Base-by-base conservation (phyloP, 768 basidiomycete species). In the Mycena venus region DNA sequence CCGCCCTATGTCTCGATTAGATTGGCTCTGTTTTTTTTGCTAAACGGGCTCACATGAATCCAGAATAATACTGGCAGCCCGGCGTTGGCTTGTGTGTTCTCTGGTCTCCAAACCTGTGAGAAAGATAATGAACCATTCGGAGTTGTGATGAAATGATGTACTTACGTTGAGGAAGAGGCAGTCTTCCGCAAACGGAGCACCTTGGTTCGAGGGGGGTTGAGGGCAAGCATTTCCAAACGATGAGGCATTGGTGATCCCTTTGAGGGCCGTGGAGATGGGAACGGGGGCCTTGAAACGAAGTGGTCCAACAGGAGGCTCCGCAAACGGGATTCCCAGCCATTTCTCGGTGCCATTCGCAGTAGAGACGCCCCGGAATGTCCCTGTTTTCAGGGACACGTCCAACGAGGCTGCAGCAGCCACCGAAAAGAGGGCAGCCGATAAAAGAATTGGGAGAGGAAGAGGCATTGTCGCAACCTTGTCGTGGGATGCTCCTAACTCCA, bases 261-360 rank as follows among this genome's bases (percentile, higher is more conserved):
- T 76, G 0, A 82, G 81, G 1, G 80, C 72, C 32, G 74, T 76
- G 21, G 81, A 81, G 68, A 91, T 84, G 3, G 86, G 79, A 0
- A 87, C 83, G 3, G 92, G 91, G 0, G 88, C 86, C 72, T 88
- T 89, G 82, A 93, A 92, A 3, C 92, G 87, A 53, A 92, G 84
- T 9, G 78, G 47, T 2, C 91, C 91, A 0, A 90, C 75, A 0
- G 92, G 92, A 2, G 91, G 85, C 72, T 87, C 81, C 5, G 90
- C 92, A 69, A 85, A 94, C 0, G 89, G 92, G 38, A 94, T 87
- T 3, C 91, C 92, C 15, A 92, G 84, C 88, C 91, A 93, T 78
- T 85, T 84, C 61, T 92, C 89, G 12, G 87, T 87, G 11, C 86
- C 87, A 58, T 88, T 87, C 0, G 82, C 58, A 15, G 84, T 85